phyloP scores from a whole-genome alignment of 371 early-diverging fungal genomes.

The Syncephalastrum monosporum region DNA sequence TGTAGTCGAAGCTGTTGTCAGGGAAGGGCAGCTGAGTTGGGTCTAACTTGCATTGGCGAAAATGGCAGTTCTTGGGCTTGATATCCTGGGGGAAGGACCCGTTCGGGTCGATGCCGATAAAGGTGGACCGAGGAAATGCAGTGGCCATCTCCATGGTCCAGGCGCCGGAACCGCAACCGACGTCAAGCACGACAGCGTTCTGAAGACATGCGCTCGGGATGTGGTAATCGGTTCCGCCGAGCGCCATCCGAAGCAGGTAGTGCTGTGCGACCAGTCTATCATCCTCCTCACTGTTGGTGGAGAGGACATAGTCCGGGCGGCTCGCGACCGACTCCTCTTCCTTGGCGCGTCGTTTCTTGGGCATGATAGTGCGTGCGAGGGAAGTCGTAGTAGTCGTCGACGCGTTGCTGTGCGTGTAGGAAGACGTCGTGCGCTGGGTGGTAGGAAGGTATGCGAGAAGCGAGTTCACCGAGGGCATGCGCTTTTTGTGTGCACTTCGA shows the following conservation, averaged over 20 bases:
- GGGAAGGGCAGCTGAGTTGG: conserved; percentile 29
- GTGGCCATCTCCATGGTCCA: conserved; percentile 50
- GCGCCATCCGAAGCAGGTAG: conserved; percentile 33
- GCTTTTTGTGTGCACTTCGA: too few species aligned
- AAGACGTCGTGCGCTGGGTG: too few species aligned
- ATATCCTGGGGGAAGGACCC: conserved; percentile 32
- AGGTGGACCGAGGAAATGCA: conserved; percentile 31
- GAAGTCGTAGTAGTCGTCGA: too few species aligned
- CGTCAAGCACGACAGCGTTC: conserved; percentile 24
- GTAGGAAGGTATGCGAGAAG: too few species aligned
- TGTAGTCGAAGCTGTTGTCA: conserved; percentile 35
- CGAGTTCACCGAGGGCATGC: too few species aligned
- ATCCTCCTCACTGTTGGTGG: conserved; percentile 12
- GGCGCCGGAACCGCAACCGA: conserved; percentile 38
- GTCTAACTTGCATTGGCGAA: conserved; percentile 14
- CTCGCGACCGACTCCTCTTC: conserved; percentile 8
- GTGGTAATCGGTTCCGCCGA: conserved; percentile 24
- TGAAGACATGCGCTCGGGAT: neutral
- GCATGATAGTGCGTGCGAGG: neutral
- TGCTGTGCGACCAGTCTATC: conserved; percentile 45
- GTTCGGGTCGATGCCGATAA: conserved; percentile 36
- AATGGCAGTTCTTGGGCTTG: conserved; percentile 42
- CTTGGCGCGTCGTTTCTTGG: conserved; percentile 5
- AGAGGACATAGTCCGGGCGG: conserved; percentile 4
- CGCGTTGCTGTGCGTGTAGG: too few species aligned